Evolutionary conservation across 1,284 basidiomycete genomes (phyloP).

Genomic region (Vanrija sp.): DNA sequence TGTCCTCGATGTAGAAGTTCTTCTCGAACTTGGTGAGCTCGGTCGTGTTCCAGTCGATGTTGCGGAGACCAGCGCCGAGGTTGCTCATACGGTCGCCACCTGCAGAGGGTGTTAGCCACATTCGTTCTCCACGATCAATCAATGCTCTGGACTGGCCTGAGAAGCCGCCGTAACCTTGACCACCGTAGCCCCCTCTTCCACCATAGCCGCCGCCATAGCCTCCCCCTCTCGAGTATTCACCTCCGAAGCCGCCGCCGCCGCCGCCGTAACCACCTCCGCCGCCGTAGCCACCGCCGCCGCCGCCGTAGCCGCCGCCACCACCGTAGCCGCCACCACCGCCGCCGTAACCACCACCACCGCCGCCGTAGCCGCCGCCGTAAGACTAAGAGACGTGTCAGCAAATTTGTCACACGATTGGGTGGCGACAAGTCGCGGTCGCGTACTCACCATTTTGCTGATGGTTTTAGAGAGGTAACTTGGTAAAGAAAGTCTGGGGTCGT

Average conservation of each 20-base stretch:
- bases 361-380: slow-evolving; percentile 34
- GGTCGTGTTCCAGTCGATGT: slow-evolving; percentile 73
- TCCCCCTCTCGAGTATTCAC: slow-evolving; percentile 10
- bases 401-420: neutral
- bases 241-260: slow-evolving; percentile 23
- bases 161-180: slow-evolving; percentile 40
- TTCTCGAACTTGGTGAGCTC: slow-evolving; percentile 75
- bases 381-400: slow-evolving; percentile 17
- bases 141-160: slow-evolving; percentile 32
- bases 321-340: slow-evolving; percentile 29
- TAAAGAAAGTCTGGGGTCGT: slow-evolving; percentile 2
- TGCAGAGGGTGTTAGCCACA: slow-evolving; percentile 16
- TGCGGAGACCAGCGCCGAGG: slow-evolving; percentile 77
- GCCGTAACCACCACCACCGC: slow-evolving; percentile 24
- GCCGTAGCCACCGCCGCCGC: slow-evolving; percentile 48
- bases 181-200: slow-evolving; percentile 56
- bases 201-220: slow-evolving; percentile 35
- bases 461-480: neutral
- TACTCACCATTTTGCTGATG: slow-evolving; percentile 13
- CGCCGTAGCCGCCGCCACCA: slow-evolving; percentile 34
- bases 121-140: slow-evolving; percentile 21
- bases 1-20: slow-evolving; percentile 90
- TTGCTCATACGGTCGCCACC: slow-evolving; percentile 73
- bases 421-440: neutral
- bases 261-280: slow-evolving; percentile 41